Base-by-base conservation (phyloP, 192 early-diverging fungal genomes). In the Irineochytrium annulatum region DNA sequence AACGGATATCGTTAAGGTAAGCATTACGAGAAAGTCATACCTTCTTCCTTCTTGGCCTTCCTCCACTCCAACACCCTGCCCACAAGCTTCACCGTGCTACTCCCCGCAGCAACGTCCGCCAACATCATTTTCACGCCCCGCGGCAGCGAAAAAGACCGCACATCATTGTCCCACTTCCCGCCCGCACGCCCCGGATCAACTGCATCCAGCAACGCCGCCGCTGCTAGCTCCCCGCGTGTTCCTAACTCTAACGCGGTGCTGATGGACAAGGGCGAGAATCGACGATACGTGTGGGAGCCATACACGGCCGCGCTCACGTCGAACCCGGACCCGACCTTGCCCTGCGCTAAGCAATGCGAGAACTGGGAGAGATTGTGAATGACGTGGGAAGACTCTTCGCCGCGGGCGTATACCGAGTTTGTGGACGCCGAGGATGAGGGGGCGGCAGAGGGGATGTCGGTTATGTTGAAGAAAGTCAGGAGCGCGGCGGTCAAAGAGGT, bases 241-340 rank as follows among this genome's bases (percentile, higher is more conserved):
- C 34, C 44, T 33, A 62, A 37, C 6, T n/a, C n/a, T n/a, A n/a
- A n/a, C n/a, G n/a, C n/a, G n/a, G n/a, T n/a, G n/a, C n/a, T n/a
- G n/a, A n/a, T n/a, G n/a, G n/a, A 17, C 48, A 81, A 35, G 0
- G 94, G 92, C 11, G 78, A 77, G 59, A 99, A 99, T 26, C 95
- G 75, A 27, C 75, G 73, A 62, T 99, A 97, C 1, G 79, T 67
- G 61, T 97, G 95, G 35, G 84, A 89, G 14, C 97, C 97, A 70
- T 84, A 95, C 0, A 94, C 88, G 1, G 97, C 97, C 2, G 89
- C 78, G 0, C 89, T 88, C 19, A 99, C 91, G 68, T 99, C 97
- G 64, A 99, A 99, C 13, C 97, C 97, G 43, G 84, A 87, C 1
- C 97, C 97, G 41, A 99, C 86, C 66, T 99, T 99, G 46, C 97